Percentiles rank a stretch among this genome's conserved stretches.
Conservation (phyloP, 495 filamentous ascomycete genomes). For the Echria macrotheca region DNA sequence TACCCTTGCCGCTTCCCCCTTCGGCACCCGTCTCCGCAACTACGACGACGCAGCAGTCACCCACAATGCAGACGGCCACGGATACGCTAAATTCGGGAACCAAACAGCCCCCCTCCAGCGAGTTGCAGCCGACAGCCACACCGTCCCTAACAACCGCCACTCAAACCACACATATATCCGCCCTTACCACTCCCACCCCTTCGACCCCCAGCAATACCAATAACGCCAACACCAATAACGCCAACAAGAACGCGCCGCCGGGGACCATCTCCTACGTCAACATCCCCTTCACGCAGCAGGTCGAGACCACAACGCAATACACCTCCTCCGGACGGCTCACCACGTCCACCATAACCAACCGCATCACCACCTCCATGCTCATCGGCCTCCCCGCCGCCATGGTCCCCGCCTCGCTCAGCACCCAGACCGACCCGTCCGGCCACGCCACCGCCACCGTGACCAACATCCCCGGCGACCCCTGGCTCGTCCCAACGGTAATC, state of each 20-base stretch:
- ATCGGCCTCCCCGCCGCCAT: slow-evolving; percentile 6
- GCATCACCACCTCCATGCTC: not conserved
- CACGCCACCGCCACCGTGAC: not conserved
- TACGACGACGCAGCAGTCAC: not conserved
- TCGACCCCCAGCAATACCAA: not conserved
- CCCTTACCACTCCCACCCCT: not conserved
- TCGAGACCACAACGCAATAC: not conserved
- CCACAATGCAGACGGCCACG: not conserved
- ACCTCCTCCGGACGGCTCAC: not conserved
- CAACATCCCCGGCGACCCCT: not conserved
- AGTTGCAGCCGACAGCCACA: not conserved
- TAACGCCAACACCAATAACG: not conserved
- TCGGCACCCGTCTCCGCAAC: too few relatives aligned
- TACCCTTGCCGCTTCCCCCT: not conserved
- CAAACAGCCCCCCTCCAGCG: not conserved
- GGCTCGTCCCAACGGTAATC: not conserved
- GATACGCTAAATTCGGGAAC: not conserved
- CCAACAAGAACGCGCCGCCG: too few relatives aligned
- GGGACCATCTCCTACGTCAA: not conserved
- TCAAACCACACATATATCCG: not conserved
- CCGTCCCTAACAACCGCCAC: not conserved
- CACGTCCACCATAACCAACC: not conserved
- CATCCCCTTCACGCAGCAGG: not conserved
- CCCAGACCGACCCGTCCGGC: not conserved
- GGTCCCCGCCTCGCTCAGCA: not conserved